Evolutionary conservation across 169 alveolate species (phyloP), one percentile per base, ranked within the genome.

Genomic region (Perkinsus marinus): DNA sequence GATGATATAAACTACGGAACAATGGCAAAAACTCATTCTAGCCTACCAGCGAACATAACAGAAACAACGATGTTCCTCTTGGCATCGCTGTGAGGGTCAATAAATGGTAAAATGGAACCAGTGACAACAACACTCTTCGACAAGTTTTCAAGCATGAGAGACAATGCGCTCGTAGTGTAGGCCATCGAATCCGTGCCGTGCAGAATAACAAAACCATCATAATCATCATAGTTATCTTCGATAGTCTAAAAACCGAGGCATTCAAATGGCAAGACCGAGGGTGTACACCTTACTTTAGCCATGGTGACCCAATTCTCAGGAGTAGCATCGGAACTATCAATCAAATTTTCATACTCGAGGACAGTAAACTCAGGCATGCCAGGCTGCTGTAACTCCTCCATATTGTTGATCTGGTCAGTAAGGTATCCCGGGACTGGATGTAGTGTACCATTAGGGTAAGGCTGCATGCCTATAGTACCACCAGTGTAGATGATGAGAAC

Each of bases 111-210:
- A 91, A 95, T 93, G 36, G 96, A 92, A 5, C 98, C 98, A 34
- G 98, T 96, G 34, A 96, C 39, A 16, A 96, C 91, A 22, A 96
- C 97, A 13, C 97, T 93, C 69, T 96, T 96, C 6, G 94, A 92
- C 37, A 96, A 91, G 41, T 96, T 95, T 68, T 96, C 95, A 0
- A 96, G 92, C 96, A 96, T 95, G 91, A 96, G 95, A 5, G 97
- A 94, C 17, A 96, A 90, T 39, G 95, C 96, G 19, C 96, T 93
- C 37, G 97, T 96, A 30, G 97, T 96, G 92, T 95, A 96, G 26
- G 97, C 96, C 97, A 96, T 95, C 0, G 98, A 96, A 90, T 96
- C 98, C 38, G 98, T 96, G 13, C 98, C 98, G 95, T 96, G 97
- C 3, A 95, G 90, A 26, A 96, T 93, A 17, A 96, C 93, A 79